Evolutionary conservation across 306 rosid species (phyloP).

Genomic region (Adenanthera pavonina): DNA sequence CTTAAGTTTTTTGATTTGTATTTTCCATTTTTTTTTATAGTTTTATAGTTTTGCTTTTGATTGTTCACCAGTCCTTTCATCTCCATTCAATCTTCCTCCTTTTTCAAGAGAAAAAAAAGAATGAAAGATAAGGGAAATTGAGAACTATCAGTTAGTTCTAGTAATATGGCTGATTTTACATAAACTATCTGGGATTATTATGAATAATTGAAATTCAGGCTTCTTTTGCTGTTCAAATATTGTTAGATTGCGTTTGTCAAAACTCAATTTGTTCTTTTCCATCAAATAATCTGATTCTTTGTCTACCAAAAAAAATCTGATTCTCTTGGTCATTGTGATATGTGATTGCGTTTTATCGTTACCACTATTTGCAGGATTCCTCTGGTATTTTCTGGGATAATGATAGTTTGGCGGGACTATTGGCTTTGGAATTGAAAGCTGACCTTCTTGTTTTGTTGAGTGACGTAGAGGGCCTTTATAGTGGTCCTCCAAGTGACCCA

Average conservation of each 20-base stretch:
- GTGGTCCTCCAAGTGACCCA: constrained; percentile 92
- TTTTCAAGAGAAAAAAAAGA: neutral
- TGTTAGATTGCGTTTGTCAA: too few species aligned
- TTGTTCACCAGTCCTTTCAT: neutral
- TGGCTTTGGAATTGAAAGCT: constrained; percentile 89
- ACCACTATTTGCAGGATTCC: constrained; percentile 74
- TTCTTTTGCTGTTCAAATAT: too few species aligned
- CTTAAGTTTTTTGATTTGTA: constrained; percentile 22
- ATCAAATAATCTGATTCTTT: too few species aligned
- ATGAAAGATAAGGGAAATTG: neutral
- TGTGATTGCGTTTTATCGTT: constrained; percentile 34
- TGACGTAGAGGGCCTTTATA: constrained; percentile 96
- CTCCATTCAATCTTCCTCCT: constrained; percentile 1
- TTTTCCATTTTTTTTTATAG: neutral
- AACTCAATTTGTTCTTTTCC: too few species aligned
- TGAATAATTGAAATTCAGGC: too few species aligned
- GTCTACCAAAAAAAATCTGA: too few species aligned
- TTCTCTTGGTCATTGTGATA: too few species aligned
- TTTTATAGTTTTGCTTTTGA: constrained; percentile 4
- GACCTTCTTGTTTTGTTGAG: constrained; percentile 91
- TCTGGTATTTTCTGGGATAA: constrained; percentile 98
- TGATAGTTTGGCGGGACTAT: constrained; percentile 90
- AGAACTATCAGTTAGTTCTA: neutral
- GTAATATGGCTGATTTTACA: neutral
- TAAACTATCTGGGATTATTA: too few species aligned